Evolutionary conservation across 2,329 filamentous ascomycete genomes (phyloP).

Genomic region (Cladosporium sp.): DNA sequence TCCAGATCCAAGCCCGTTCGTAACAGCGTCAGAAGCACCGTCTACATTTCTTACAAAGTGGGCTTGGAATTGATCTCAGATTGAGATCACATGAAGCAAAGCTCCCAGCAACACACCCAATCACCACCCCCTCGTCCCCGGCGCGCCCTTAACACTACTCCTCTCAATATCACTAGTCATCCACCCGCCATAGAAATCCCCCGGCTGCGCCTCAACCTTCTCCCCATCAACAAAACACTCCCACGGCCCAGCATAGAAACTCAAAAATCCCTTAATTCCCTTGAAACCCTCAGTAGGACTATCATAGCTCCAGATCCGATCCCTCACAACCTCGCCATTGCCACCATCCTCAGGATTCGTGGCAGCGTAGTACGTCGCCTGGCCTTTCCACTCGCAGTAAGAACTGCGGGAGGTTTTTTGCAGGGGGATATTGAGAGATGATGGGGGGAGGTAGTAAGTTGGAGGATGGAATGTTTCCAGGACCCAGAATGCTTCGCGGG

Average conservation of each 20-base stretch:
- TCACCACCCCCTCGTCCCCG: conserved; percentile 40
- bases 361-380: conserved; percentile 59
- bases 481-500: conserved; percentile 59
- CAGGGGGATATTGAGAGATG: conserved; percentile 51
- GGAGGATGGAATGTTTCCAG: conserved; percentile 64
- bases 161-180: conserved; percentile 61
- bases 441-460: conserved; percentile 53
- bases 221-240: conserved; percentile 64
- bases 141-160: conserved; percentile 48
- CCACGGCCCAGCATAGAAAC: conserved; percentile 63
- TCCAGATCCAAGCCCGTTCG: too few relatives aligned
- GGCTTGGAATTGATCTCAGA: too few relatives aligned
- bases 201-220: conserved; percentile 59
- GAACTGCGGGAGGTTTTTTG: conserved; percentile 48
- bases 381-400: conserved; percentile 64
- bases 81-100: too few relatives aligned
- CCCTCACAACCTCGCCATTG: conserved; percentile 45
- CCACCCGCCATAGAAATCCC: conserved; percentile 67
- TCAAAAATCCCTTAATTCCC: conserved; percentile 57
- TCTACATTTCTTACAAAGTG: too few relatives aligned
- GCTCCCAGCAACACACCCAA: too few relatives aligned
- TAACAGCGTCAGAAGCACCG: too few relatives aligned
- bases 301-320: conserved; percentile 62
- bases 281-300: conserved; percentile 54
- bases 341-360: conserved; percentile 41